phyloP scores from a whole-genome alignment of 352 stramenopile genomes.

The Phytophthora cryptogea region DNA sequence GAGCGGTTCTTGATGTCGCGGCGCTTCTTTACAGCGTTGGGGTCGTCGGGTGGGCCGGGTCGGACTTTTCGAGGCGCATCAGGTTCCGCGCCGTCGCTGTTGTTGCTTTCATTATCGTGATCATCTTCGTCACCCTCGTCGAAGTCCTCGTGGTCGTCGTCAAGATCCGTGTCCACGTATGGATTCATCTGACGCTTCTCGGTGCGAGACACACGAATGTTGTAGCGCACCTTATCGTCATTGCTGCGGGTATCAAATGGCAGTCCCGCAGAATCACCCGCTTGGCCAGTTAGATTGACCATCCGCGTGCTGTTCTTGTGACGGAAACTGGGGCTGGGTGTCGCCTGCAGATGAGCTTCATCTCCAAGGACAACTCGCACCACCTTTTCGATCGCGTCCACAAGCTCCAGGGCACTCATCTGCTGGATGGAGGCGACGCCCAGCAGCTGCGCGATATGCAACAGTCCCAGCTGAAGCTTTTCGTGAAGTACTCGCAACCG shows the following conservation, averaged over 20 bases:
- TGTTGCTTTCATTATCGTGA: constrained; percentile 9
- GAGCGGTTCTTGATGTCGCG: constrained; percentile 71
- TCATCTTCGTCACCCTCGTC: constrained; percentile 31
- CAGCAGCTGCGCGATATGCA: constrained; percentile 80
- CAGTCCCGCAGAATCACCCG: constrained; percentile 29
- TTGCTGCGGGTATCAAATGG: constrained; percentile 47
- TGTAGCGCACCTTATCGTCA: constrained; percentile 76
- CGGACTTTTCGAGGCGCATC: neutral
- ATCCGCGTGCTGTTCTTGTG: constrained; percentile 79
- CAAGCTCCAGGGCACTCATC: constrained; percentile 65
- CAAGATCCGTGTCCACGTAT: constrained; percentile 47
- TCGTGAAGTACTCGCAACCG: constrained; percentile 66
- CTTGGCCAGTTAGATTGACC: constrained; percentile 29
- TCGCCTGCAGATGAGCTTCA: constrained; percentile 63
- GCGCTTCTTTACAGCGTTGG: constrained; percentile 46
- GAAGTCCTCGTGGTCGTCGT: constrained; percentile 35
- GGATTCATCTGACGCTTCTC: constrained; percentile 67
- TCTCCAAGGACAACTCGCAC: constrained; percentile 79
- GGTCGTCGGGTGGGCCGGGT: constrained; percentile 5
- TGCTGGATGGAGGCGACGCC: constrained; percentile 47
- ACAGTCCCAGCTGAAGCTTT: constrained; percentile 74
- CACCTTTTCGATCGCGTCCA: constrained; percentile 76
- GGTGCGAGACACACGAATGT: constrained; percentile 64
- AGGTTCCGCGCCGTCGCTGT: constrained; percentile 12
- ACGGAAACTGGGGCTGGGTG: constrained; percentile 51